phyloP scores from a whole-genome alignment of 2,329 filamentous ascomycete genomes.

The Cladosporium velox region DNA sequence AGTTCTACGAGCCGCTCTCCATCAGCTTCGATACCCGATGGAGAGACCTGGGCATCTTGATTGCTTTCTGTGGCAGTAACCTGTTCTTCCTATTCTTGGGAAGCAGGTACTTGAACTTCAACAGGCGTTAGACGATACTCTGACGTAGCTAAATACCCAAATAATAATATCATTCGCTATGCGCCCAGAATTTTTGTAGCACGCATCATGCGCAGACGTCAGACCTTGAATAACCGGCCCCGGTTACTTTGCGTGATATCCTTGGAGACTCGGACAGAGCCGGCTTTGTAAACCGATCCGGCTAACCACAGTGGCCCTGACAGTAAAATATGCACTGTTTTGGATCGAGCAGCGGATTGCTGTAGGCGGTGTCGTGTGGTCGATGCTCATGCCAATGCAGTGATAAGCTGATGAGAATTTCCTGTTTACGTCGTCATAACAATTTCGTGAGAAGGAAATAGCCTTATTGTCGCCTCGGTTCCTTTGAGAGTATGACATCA shows the following conservation, averaged over 20 bases:
- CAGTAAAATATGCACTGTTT: not conserved
- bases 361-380: not conserved
- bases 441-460: not conserved
- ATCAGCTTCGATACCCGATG: constrained; percentile 70
- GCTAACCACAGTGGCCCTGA: not conserved
- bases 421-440: not conserved
- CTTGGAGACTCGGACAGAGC: not conserved
- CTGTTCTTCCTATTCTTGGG: constrained; percentile 64
- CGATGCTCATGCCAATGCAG: not conserved
- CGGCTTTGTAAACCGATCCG: not conserved
- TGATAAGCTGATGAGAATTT: no score
- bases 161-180: not conserved
- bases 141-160: not conserved
- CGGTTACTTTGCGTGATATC: not conserved
- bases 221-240: not conserved
- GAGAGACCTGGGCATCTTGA: constrained; percentile 79
- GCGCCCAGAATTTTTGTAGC: not conserved
- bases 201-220: not conserved
- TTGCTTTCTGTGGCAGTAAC: constrained; percentile 76
- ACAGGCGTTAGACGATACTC: constrained; percentile 33
- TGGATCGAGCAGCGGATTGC: not conserved
- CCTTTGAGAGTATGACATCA: not conserved
- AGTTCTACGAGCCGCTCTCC: constrained; percentile 72
- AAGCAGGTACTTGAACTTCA: constrained; percentile 50
- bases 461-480: not conserved